Evolutionary conservation across 441 rosid species (phyloP).

Genomic region (Cnidoscolus chayamansa): DNA sequence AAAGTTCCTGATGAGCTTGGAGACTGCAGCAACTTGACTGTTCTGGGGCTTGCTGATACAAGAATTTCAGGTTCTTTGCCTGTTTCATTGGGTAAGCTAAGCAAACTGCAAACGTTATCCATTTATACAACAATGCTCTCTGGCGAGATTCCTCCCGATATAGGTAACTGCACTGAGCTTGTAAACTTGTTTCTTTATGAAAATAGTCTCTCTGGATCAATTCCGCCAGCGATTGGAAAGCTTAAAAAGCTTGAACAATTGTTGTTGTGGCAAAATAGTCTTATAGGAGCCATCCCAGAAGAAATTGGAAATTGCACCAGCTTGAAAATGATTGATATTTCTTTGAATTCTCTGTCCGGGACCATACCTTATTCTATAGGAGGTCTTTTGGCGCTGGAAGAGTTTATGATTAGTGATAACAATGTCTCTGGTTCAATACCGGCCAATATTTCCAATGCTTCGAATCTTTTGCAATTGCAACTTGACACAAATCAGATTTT

Average conservation of each 20-base stretch:
- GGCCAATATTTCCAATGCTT: conserved; percentile 53
- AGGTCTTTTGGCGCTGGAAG: conserved; percentile 55
- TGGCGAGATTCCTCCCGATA: conserved; percentile 77
- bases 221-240: conserved; percentile 71
- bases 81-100: conserved; percentile 64
- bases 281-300: conserved; percentile 75
- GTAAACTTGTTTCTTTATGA: conserved; percentile 73
- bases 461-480: conserved; percentile 70
- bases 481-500: conserved; percentile 82
- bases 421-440: conserved; percentile 87
- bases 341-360: conserved; percentile 78
- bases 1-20: conserved; percentile 74
- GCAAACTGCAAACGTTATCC: conserved; percentile 65
- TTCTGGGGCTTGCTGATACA: conserved; percentile 80
- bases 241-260: conserved; percentile 67
- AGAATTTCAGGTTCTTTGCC: conserved; percentile 69
- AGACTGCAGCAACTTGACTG: conserved; percentile 67
- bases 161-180: conserved; percentile 89
- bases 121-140: conserved; percentile 76
- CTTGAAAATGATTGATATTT: conserved; percentile 67
- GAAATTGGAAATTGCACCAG: conserved; percentile 78
- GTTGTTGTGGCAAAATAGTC: conserved; percentile 78
- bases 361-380: conserved; percentile 67
- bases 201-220: conserved; percentile 75
- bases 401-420: conserved; percentile 88